Evolutionary conservation across 2,329 filamentous ascomycete species (phyloP).

Genomic region (Pleoardoris graminearum): DNA sequence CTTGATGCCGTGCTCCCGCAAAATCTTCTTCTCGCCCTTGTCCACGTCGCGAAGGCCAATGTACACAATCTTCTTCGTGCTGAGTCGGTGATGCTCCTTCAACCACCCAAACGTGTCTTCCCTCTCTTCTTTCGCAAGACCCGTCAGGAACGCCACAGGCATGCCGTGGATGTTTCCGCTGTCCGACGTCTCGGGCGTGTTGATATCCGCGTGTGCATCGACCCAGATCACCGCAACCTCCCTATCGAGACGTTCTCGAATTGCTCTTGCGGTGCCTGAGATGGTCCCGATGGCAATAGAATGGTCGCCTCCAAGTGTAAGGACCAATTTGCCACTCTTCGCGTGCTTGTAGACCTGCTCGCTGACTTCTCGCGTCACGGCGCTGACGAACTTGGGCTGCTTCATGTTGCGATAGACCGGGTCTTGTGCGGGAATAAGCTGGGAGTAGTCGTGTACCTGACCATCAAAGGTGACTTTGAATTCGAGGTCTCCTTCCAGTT

Average conservation of each 20-base stretch:
- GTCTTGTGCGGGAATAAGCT: constrained; percentile 71
- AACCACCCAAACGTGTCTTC: constrained; percentile 91
- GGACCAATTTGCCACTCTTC: constrained; percentile 77
- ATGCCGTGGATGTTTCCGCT: constrained; percentile 98
- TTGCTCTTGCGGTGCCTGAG: constrained; percentile 81
- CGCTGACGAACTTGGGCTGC: constrained; percentile 82
- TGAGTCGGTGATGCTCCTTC: constrained; percentile 69
- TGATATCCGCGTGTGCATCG: constrained; percentile 97
- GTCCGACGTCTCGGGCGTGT: constrained; percentile 85
- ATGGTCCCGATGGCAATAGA: constrained; percentile 94
- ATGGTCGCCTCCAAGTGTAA: constrained; percentile 95
- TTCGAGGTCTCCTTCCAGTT: constrained; percentile 81
- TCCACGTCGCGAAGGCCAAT: constrained; percentile 95
- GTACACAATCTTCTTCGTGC: constrained; percentile 86
- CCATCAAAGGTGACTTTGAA: constrained; percentile 87
- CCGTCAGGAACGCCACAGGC: constrained; percentile 90
- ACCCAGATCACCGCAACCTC: constrained; percentile 98
- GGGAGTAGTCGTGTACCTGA: constrained; percentile 77
- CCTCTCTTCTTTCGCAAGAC: constrained; percentile 74
- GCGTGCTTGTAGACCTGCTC: constrained; percentile 88
- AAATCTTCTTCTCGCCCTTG: constrained; percentile 86
- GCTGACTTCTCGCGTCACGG: constrained; percentile 78
- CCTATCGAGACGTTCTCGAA: constrained; percentile 76
- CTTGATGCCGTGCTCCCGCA: constrained; percentile 87
- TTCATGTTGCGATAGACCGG: constrained; percentile 91